Base-by-base conservation (phyloP, 768 basidiomycete species). In the Pisolithus marmoratus region DNA sequence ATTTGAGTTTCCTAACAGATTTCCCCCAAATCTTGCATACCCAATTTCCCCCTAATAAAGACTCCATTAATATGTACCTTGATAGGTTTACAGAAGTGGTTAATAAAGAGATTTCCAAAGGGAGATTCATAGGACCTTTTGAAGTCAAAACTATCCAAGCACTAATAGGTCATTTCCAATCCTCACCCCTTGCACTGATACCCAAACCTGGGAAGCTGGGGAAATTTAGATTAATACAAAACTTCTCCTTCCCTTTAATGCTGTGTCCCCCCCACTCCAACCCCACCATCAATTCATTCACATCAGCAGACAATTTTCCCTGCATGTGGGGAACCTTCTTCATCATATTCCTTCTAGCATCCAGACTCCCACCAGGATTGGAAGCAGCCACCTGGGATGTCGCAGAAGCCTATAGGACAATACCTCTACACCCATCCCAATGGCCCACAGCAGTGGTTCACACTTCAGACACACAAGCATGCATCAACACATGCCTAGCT, bases 251-350 rank as follows among this genome's bases (percentile, higher is more conserved):
- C 37, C 57, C 41, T 5, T 4, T 23, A 1, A 8, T 15, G 4
- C 0, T 31, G 29, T 15, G 6, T 31, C 17, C 44, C 37, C 22
- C 14, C 48, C 9, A n/a, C 9, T 22, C 23, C 14, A 11, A 51
- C 42, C 23, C 31, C 31, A 3, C 31, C 11, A 31, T 31, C 31
- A 31, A 31, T 11, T 31, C 31, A 6, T 31, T 11, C 27, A 38
- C 14, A 29, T 41, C 11, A 24, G 29, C 73, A 0, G 46, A 59
- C 14, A 14, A 54, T 14, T 67, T 70, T 49, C 76, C 75, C 0
- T 74, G 72, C 59, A 72, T 70, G 0, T 77, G 74, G 75, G 74
- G 73, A 1, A 76, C 73, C 0, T 78, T 79, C 47, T 46, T 57
- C 0, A 60, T 63, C 0, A 52, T 74, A 0, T 68, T 56, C 20